Evolutionary conservation across 169 alveolate genomes (phyloP).

Genomic region (Prorocentrum cordatum): DNA sequence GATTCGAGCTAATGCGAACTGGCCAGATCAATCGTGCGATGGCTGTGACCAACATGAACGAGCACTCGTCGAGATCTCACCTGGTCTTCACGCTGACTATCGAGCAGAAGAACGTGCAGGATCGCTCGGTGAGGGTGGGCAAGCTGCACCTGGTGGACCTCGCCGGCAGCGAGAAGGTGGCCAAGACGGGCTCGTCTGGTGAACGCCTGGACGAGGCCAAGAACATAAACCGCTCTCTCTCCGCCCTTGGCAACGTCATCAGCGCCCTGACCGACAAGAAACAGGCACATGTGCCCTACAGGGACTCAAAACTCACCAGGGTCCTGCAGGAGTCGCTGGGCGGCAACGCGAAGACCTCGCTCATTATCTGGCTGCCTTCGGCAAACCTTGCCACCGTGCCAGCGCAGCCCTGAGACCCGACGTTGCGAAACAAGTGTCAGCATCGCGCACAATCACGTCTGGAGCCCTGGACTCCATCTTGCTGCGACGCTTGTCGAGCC

Average conservation of each 20-base stretch:
- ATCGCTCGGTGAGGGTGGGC: constrained; percentile 62
- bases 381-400: no score
- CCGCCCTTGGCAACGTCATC: constrained; percentile 60
- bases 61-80: constrained; percentile 62
- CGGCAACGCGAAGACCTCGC: constrained; percentile 60
- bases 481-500: no score
- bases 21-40: constrained; percentile 17
- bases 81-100: constrained; percentile 49
- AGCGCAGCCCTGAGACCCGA: no score
- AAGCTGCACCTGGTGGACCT: constrained; percentile 64
- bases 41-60: constrained; percentile 54
- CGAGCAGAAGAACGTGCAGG: constrained; percentile 69
- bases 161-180: constrained; percentile 67
- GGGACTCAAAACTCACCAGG: constrained; percentile 65
- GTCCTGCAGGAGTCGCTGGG: constrained; percentile 69
- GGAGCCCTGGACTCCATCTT: no score
- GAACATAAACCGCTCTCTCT: constrained; percentile 48
- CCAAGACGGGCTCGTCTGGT: no score
- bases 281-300: constrained; percentile 48
- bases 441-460: no score
- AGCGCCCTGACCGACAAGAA: constrained; percentile 59
- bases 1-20: neutral
- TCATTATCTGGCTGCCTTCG: no score
- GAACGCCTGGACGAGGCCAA: constrained; percentile 45
- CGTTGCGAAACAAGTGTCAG: no score